Percentiles rank a stretch among this genome's conserved stretches.
Evolutionary conservation across 225 moss, liverwort and hornwort species (phyloP).

Genomic region (Anthoceros angustus): DNA sequence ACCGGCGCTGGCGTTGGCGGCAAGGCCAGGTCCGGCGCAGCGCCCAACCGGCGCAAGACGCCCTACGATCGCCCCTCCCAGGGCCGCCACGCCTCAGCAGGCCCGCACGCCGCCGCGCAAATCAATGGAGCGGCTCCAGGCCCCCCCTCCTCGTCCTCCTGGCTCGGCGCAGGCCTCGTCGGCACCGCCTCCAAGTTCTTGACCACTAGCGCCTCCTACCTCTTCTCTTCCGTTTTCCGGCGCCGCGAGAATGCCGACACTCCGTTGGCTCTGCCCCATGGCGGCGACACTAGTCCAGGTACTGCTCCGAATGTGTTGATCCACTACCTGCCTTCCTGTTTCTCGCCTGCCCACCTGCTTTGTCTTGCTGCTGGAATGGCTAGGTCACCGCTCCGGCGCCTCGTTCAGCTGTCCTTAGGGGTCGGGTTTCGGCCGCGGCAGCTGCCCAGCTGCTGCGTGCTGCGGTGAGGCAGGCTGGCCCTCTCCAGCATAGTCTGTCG

Average conservation of each 20-base stretch:
- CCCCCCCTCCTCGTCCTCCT: slow-evolving; percentile 14
- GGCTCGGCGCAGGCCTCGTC: slow-evolving; percentile 58
- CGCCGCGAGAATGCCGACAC: slow-evolving; percentile 19
- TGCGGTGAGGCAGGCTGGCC: too few species aligned
- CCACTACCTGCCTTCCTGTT: too few species aligned
- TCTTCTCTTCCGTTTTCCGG: slow-evolving; percentile 75
- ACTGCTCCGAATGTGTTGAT: background rate
- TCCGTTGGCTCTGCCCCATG: slow-evolving; percentile 30
- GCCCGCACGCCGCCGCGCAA: slow-evolving; percentile 59
- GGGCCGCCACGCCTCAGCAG: slow-evolving; percentile 70
- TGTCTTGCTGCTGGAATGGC: too few species aligned
- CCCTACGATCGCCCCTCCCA: slow-evolving; percentile 75
- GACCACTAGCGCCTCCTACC: slow-evolving; percentile 46
- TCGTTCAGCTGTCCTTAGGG: too few species aligned
- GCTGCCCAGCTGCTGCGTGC: too few species aligned
- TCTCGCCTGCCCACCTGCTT: too few species aligned
- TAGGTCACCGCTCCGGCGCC: too few species aligned
- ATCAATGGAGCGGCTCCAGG: slow-evolving; percentile 13
- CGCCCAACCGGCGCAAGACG: slow-evolving; percentile 6
- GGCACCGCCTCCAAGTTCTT: slow-evolving; percentile 79
- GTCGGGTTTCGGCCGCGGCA: too few species aligned
- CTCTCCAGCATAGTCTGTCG: too few species aligned
- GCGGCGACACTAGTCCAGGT: slow-evolving; percentile 37
- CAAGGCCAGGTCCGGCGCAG: background rate
- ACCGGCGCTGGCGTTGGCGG: background rate